phyloP scores from a whole-genome alignment of 192 early-diverging fungal species.

The Lobosporangium transversale region DNA sequence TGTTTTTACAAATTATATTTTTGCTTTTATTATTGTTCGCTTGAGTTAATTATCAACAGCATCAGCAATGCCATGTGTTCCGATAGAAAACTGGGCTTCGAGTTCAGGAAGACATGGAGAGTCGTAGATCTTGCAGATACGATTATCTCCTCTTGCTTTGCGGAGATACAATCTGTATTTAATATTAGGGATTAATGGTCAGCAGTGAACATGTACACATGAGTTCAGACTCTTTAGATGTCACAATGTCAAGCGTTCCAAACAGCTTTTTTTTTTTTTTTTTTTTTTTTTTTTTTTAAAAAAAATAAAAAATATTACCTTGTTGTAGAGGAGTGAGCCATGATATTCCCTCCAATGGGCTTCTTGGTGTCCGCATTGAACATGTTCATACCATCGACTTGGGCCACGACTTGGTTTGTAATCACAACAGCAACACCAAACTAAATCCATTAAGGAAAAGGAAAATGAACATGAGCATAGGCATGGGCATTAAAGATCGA shows the following conservation, averaged over 20 bases:
- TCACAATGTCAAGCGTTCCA: too few relatives aligned
- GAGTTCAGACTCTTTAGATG: too few relatives aligned
- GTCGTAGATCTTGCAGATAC: constrained; percentile 97
- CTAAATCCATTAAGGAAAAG: constrained; percentile 29
- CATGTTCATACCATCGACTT: constrained; percentile 91
- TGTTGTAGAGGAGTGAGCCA: constrained; percentile 97
- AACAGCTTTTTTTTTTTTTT: too few relatives aligned
- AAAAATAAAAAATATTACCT: constrained; percentile 73
- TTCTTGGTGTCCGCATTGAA: constrained; percentile 94
- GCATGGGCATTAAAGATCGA: too few relatives aligned
- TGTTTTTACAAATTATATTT: too few relatives aligned
- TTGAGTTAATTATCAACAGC: constrained; percentile 75
- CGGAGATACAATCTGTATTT: constrained; percentile 79
- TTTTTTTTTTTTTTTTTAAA: too few relatives aligned
- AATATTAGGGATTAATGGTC: not conserved
- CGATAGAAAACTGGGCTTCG: constrained; percentile 93
- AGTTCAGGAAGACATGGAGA: constrained; percentile 93
- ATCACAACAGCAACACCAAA: constrained; percentile 98
- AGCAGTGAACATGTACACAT: not conserved
- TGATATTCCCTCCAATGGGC: constrained; percentile 98
- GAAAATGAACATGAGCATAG: not conserved
- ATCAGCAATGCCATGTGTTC: constrained; percentile 88
- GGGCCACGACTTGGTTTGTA: constrained; percentile 98
- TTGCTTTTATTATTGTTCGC: too few relatives aligned
- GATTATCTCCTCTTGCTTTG: constrained; percentile 91